Conservation (phyloP, 2,329 filamentous ascomycete species). For the Mollisiaceae sp. region DNA sequence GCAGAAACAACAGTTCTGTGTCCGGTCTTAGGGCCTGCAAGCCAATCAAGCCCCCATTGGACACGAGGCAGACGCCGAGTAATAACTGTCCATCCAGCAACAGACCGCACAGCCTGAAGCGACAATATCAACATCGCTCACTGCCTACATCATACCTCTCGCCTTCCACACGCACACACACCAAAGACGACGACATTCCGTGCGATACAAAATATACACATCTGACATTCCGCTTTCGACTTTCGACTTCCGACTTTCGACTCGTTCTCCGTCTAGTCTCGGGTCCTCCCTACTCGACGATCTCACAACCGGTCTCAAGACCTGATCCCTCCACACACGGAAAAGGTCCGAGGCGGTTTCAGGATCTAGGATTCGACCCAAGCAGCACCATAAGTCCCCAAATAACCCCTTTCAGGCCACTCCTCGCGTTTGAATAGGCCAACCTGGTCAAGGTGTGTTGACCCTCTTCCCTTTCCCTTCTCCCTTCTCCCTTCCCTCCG, state of each 20-base stretch:
- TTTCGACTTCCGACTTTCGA: neutral
- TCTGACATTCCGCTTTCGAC: too few relatives aligned
- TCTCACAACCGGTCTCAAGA: neutral
- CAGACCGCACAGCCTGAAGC: neutral
- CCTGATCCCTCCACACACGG: neutral
- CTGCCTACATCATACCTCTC: neutral
- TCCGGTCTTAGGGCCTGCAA: too few relatives aligned
- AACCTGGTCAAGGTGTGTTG: neutral
- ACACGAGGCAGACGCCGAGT: neutral
- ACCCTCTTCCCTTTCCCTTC: neutral
- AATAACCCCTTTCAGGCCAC: slow-evolving; percentile 1
- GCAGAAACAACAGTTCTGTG: too few relatives aligned
- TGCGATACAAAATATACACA: too few relatives aligned
- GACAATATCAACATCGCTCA: neutral
- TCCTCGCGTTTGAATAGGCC: neutral
- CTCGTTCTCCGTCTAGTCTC: neutral
- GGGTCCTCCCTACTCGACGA: neutral
- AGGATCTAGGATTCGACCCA: neutral
- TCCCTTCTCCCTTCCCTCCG: neutral
- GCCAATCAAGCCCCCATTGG: too few relatives aligned
- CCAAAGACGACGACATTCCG: neutral
- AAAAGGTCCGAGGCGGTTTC: slow-evolving; percentile 8
- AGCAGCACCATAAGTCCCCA: slow-evolving; percentile 2
- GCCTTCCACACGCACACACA: too few relatives aligned
- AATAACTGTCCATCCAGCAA: neutral